phyloP scores from a whole-genome alignment of 2,329 filamentous ascomycete genomes.

The Ceratocystiopsis minuta region DNA sequence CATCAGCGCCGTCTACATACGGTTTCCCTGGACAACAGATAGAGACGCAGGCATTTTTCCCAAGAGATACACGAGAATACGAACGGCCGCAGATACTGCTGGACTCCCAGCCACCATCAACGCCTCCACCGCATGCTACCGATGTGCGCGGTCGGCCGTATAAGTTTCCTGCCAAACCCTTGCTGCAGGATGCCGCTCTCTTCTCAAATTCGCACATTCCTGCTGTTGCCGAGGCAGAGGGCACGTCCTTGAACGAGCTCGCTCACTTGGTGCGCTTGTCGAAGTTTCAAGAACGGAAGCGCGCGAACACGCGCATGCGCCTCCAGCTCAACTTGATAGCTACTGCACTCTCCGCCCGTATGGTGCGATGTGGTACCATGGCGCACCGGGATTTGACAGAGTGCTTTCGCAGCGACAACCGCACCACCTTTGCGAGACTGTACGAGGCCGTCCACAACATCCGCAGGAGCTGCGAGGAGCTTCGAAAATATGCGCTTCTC shows the following conservation, averaged over 20 bases:
- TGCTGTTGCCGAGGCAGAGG: constrained; percentile 33
- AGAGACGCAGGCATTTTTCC: no score
- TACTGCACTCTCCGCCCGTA: constrained; percentile 54
- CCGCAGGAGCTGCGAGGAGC: constrained; percentile 57
- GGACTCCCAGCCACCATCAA: no score
- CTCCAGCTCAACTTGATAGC: constrained; percentile 59
- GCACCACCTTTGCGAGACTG: constrained; percentile 54
- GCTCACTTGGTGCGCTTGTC: constrained; percentile 61
- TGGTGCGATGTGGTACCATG: constrained; percentile 57
- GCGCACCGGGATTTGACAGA: constrained; percentile 61
- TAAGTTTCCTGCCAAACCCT: constrained; percentile 26
- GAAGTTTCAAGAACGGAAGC: constrained; percentile 68
- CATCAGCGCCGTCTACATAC: no score
- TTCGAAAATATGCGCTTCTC: constrained; percentile 49
- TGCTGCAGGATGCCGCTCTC: constrained; percentile 46
- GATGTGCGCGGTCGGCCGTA: constrained; percentile 26
- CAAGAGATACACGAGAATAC: no score
- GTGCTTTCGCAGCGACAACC: constrained; percentile 61
- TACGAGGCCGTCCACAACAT: constrained; percentile 69
- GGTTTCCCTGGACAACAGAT: no score
- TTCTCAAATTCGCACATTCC: constrained; percentile 45
- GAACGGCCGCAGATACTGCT: no score
- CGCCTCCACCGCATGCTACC: constrained; percentile 3
- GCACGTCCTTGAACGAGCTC: constrained; percentile 57
- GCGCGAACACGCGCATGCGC: constrained; percentile 52